Evolutionary conservation across 345 rosid genomes (phyloP), one percentile per base, ranked within the genome.

Genomic region (Dipteronia sinensis): DNA sequence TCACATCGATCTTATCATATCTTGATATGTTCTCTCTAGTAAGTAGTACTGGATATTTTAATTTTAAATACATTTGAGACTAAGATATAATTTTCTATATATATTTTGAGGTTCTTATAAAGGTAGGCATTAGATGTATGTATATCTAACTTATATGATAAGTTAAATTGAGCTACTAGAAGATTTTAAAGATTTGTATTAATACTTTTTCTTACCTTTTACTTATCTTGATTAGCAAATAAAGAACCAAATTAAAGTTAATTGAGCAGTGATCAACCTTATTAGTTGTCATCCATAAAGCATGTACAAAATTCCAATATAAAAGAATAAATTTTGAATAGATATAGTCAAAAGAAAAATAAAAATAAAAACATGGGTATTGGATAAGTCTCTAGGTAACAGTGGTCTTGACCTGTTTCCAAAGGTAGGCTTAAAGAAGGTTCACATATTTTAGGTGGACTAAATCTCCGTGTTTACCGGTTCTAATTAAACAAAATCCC

Each of bases 401-500:
- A 31, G 38, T 31, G 38, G 38, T 31, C 3, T 31, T 31, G 38
- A 31, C 46, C 46, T 42, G 4, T 42, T n/a, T 49, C 63, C 47
- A 11, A 65, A 65, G n/a, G 44, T 65, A 29, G 38, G 51, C 71
- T 22, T 22, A 0, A 56, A 34, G 12, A 46, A 53, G 25, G 3
- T 44, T 68, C 4, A 17, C 53, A 22, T 38, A n/a, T n/a, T n/a
- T 15, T 44, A 4, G 10, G n/a, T 71, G 34, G 80, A 76, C 47
- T 53, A 44, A 11, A 23, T 55, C 74, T 17, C 72, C 86, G 79
- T 71, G 82, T 82, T 78, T 68, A 34, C 79, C 80, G 86, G 65
- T 46, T 56, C 67, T 1, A 65, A 25, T 0, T 65, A 2, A 65
- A 51, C 46, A 31, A 49, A 12, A 31, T 25, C 59, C 71, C 1